These are phyloP conservation scores for Annulohypoxylon bovei DNA, from an alignment of 495 filamentous ascomycete genomes.

Conservation along the genomic window DNA sequence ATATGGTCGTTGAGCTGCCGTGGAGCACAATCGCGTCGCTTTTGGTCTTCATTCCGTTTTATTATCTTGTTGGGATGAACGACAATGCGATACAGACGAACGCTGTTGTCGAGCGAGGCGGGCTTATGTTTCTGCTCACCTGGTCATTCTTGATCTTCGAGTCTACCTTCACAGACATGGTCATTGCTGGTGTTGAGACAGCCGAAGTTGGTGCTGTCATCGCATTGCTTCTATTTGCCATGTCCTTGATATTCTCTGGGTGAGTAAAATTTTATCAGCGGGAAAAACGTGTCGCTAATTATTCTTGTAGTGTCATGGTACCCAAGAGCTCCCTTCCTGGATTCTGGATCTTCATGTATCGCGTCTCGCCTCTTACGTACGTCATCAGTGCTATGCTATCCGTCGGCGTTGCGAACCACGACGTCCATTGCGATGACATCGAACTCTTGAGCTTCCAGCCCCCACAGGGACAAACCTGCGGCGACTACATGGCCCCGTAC, in stretches of 20 bases:
- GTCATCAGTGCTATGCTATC: constrained; percentile 62
- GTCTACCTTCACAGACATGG: constrained; percentile 72
- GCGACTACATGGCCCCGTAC: constrained; percentile 59
- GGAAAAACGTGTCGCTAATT: constrained; percentile 40
- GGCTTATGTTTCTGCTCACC: constrained; percentile 72
- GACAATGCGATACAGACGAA: constrained; percentile 69
- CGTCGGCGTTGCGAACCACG: constrained; percentile 59
- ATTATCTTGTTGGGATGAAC: constrained; percentile 82
- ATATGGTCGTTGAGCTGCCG: constrained; percentile 76
- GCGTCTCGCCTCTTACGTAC: constrained; percentile 71
- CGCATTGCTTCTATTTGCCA: constrained; percentile 32
- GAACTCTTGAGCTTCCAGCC: constrained; percentile 63
- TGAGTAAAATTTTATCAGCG: not conserved
- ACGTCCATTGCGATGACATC: constrained; percentile 59
- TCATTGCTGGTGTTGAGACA: constrained; percentile 71
- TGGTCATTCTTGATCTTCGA: constrained; percentile 73
- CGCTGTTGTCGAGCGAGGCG: constrained; percentile 65
- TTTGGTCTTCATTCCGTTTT: constrained; percentile 75
- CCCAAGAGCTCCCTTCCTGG: constrained; percentile 60
- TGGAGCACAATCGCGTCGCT: constrained; percentile 78
- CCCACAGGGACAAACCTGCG: constrained; percentile 60
- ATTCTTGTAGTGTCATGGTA: constrained; percentile 58
- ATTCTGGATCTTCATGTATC: constrained; percentile 80
- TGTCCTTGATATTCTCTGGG: constrained; percentile 22
- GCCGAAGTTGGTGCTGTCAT: constrained; percentile 72